Evolutionary conservation across 2,329 filamentous ascomycete genomes (phyloP), one percentile per base, ranked within the genome.

Genomic region (Botryotinia convoluta): DNA sequence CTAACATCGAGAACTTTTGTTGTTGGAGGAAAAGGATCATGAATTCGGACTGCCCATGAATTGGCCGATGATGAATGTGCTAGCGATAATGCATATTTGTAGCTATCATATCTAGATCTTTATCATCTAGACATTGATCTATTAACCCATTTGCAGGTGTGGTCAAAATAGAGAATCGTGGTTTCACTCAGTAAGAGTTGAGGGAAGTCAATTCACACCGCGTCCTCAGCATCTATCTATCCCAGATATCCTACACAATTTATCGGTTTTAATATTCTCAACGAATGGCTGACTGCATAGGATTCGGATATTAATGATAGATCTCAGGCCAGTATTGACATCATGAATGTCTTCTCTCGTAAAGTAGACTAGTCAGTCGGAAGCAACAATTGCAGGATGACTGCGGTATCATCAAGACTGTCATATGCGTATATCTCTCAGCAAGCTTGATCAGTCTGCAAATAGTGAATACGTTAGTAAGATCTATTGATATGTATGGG

Each of bases 301-400:
- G 5, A 18, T 3, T 29, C 7, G n/a, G 3, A 9, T 29, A 18
- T 14, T 57, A 3, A 18, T 29, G 51, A 4, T 16, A 32, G 16
- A 29, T 18, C n/a, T 32, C n/a, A 57, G n/a, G 7, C n/a, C 6
- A 9, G 51, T 57, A 18, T 54, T 48, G 22, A 10, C 51, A 54
- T 54, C 6, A 54, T 29, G 5, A 8, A 18, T 0, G 10, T 51
- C 51, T 18, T 18, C 51, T 29, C 6, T 18, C 3, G 6, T 18
- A 57, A 9, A 2, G n/a, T n/a, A 9, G n/a, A 8, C 51, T 1
- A 29, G 3, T 1, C 51, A 29, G 6, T 29, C 1, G 1, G 3
- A 32, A 57, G 14, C n/a, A 18, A 2, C n/a, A 2, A 8, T 29
- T 57, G 3, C 6, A 9, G 1, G 51, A 57, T 32, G 14, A 4